Base-by-base conservation (phyloP, 2,329 filamentous ascomycete species). In the Penicillium sp. region DNA sequence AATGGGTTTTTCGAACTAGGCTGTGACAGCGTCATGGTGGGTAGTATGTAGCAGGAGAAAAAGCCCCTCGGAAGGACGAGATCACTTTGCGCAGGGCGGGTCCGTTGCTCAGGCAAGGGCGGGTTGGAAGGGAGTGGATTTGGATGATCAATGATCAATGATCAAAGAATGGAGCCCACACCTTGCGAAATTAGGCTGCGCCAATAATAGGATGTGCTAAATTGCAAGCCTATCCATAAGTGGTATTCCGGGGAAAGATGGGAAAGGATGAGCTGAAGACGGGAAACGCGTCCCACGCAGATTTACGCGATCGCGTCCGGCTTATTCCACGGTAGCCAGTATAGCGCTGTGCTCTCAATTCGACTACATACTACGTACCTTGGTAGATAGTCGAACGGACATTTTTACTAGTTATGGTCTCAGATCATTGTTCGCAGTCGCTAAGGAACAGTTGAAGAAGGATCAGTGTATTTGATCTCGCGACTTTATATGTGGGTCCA, bases 1-100 rank as follows among this genome's bases (percentile, higher is more conserved):
- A 52, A 69, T 65, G 6, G 67, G 63, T 55, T 66, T 67, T 54
- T 69, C 42, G 62, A 66, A 40, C 58, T 57, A 41, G 64, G 61
- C 46, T 60, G 62, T 29, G 55, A 56, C 34, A 62, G 52, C 47
- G 61, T 53, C 67, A 69, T 69, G 58, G 50, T 55, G 50, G 47
- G 45, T 41, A 58, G 27, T 46, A 20, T 20, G 18, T 20, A 47
- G 34, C 14, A 47, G 31, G 28, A 44, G 39, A 8, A 49, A 38
- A 48, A 45, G 16, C 40, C 47, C 28, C 39, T 31, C 39, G 26
- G 46, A 40, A 47, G 27, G 35, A 43, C 16, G 31, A 22, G 36
- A 37, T 39, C 32, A 42, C 45, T 42, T 56, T 44, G 44, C 44
- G 44, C 20, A 16, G 18, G 18, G 29, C 46, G 46, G 26, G 38